phyloP scores from a whole-genome alignment of 768 basidiomycete genomes.

The Mycena crocata region DNA sequence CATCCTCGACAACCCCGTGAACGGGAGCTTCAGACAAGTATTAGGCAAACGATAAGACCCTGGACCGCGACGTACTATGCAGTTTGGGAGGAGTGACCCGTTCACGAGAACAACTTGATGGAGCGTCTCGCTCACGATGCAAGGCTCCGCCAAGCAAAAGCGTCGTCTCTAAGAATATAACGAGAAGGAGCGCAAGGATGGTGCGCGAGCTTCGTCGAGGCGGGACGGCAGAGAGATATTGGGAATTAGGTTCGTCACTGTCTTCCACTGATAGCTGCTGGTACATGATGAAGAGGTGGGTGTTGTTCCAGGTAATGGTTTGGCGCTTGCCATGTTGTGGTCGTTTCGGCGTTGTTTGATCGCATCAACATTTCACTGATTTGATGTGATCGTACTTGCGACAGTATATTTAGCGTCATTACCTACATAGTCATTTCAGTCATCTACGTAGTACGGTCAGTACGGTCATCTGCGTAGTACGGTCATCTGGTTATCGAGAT shows the following conservation, averaged over 20 bases:
- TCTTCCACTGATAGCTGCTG: constrained; percentile 16
- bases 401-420: too few species aligned
- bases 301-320: not conserved
- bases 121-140: constrained; percentile 14
- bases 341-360: not conserved
- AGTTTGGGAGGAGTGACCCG: constrained; percentile 13
- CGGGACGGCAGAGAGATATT: not conserved
- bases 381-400: too few species aligned
- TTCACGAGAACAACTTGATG: too few species aligned
- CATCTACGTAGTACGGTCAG: too few species aligned
- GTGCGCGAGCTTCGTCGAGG: constrained; percentile 8
- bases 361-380: too few species aligned
- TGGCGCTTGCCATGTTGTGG: not conserved
- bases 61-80: constrained; percentile 12
- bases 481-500: too few species aligned
- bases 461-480: too few species aligned
- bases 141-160: constrained; percentile 13
- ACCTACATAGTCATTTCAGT: too few species aligned
- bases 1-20: constrained; percentile 16
- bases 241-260: constrained; percentile 12
- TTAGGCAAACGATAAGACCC: constrained; percentile 8
- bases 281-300: constrained; percentile 16
- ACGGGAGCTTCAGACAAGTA: constrained; percentile 15
- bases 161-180: constrained; percentile 14
- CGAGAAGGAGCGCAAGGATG: constrained; percentile 11